Base-by-base conservation (phyloP, 306 rosid genomes). In the Cicer yamashitae region DNA sequence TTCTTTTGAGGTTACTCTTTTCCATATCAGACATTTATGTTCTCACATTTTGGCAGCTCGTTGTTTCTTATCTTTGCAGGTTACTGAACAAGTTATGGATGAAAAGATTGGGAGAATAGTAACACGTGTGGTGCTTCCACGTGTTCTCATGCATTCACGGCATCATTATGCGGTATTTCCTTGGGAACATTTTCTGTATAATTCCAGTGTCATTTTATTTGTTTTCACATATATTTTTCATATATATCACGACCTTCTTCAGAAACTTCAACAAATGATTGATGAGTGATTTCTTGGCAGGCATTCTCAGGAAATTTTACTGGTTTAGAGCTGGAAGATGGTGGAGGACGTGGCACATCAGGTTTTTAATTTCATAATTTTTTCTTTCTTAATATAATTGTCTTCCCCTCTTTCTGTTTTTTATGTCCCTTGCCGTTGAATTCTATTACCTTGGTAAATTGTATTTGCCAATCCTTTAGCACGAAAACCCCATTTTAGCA, bases 281-380 rank as follows among this genome's bases (percentile, higher is more conserved):
- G 43, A 77, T 60, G 74, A 57, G 56, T 74, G 48, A 61, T 81
- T 62, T 61, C 43, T 62, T 84, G 84, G 83, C 89, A 94, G 98
- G 97, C 96, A 3, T 94, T 91, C 82, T 91, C 98, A 10, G 87
- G 77, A 81, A 89, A 91, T 81, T 94, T 94, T 81, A 88, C 94
- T 38, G 97, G 98, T 67, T 87, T 94, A 84, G 98, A 94, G 87
- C 90, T 94, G 70, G 98, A 94, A 89, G 98, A 94, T 77, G 97
- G 98, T 63, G 98, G 98, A 70, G 98, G 97, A 39, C 94, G 98
- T 5, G 97, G 98, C 65, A 94, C 98, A 81, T 94, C 98, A 89
- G 97, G 98, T 84, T 75, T 59, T 62, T 59, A 46, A 54, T 69
- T 34, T 53, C 10, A 44, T 64, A 40, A 65, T 11, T 1, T 37